Evolutionary conservation across 306 rosid genomes (phyloP), one percentile per base, ranked within the genome.

Genomic region (Sophora flavescens): DNA sequence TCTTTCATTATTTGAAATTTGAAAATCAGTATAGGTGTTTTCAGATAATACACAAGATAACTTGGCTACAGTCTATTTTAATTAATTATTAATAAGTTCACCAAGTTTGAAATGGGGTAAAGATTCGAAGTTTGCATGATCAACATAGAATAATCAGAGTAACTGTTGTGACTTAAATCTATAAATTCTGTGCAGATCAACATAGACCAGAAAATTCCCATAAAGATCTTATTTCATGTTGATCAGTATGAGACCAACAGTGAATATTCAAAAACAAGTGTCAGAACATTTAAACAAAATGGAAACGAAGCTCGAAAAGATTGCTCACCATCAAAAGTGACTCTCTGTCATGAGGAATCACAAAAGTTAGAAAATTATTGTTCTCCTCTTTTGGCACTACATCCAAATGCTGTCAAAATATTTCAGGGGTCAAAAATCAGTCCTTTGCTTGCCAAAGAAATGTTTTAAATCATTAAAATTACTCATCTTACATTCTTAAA

Each of bases 321-420:
- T 69, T 70, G 74, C 82, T 79, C 72, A 90, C 98, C 57, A 73
- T 69, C 50, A 90, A 64, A 69, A 85, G 85, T 4, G 70, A 58
- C 82, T 95, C 98, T 76, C 88, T 82, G 70, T 90, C 88, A 74
- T 87, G 97, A 80, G 96, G 97, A 81, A 92, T 89, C 71, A 89
- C 87, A 79, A 83, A 95, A 76, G 96, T 92, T 35, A 92, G 59
- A 17, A 79, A 90, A 32, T 77, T 81, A 58, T 73, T 76, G 61
- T 76, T 88, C 85, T 95, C 96, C 84, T 89, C 97, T 72, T 90
- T 92, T 79, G 96, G 97, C 67, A 38, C 68, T 51, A 92, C 86
- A 76, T 89, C 89, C 81, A 94, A 81, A 67, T 45, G 89, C 98
- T 90, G 92, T 74, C 70, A 85, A 76, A 78, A 76, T 6, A 69